These are phyloP conservation scores for Termitomyces sp. DNA, from an alignment of 768 basidiomycete genomes.

Conservation along the genomic window DNA sequence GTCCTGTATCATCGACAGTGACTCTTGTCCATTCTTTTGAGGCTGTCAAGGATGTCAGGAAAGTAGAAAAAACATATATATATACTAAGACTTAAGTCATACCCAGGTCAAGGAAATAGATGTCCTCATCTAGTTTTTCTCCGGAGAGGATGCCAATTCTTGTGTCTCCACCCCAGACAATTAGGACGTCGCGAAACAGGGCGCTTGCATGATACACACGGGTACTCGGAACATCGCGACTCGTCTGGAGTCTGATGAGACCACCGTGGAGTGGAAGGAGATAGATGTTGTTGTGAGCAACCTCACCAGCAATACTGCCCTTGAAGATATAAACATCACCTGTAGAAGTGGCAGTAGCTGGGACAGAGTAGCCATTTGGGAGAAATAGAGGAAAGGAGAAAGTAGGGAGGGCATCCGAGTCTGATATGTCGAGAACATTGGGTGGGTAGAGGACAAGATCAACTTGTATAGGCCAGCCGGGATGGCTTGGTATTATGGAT, in stretches of 20 bases:
- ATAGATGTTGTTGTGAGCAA: neutral
- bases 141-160: neutral
- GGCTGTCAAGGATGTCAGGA: neutral
- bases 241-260: too few species aligned
- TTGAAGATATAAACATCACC: neutral
- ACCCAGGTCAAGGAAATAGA: neutral
- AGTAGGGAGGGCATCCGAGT: too few species aligned
- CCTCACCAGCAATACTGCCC: neutral
- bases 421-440: neutral
- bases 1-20: neutral
- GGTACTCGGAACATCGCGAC: neutral
- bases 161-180: neutral
- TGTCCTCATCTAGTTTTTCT: neutral
- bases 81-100: neutral
- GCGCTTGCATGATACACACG: neutral
- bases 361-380: neutral
- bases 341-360: neutral
- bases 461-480: too few species aligned
- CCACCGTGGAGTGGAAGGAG: neutral
- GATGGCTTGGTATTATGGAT: too few species aligned
- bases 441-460: neutral
- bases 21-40: neutral
- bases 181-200: neutral
- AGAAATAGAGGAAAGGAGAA: neutral
- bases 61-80: neutral